These are phyloP conservation scores for Ophiostoma angusticollis DNA, from an alignment of 2,329 filamentous ascomycete species.

Conservation along the genomic window DNA sequence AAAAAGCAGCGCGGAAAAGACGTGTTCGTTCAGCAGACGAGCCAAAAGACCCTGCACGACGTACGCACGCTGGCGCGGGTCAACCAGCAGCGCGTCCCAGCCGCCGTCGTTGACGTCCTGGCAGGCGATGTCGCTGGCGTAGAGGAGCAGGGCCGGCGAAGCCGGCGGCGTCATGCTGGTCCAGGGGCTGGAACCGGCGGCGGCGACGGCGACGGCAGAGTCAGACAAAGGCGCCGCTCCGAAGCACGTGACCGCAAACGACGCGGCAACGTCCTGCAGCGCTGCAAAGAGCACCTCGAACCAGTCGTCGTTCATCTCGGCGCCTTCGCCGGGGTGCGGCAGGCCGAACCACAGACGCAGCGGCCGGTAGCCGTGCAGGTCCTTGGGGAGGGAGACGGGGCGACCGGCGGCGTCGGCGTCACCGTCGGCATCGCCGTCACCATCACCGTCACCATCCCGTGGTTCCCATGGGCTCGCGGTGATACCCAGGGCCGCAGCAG, in stretches of 20 bases:
- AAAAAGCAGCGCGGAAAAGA: constrained; percentile 28
- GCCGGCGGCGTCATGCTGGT: constrained; percentile 14
- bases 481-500: constrained; percentile 6
- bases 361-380: constrained; percentile 13
- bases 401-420: neutral
- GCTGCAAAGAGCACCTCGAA: constrained; percentile 18
- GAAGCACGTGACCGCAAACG: constrained; percentile 20
- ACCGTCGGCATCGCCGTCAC: neutral
- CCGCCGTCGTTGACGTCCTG: constrained; percentile 22
- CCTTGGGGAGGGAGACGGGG: neutral
- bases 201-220: neutral
- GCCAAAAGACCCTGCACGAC: constrained; percentile 25
- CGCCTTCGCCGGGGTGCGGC: constrained; percentile 6
- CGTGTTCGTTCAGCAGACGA: constrained; percentile 25
- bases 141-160: constrained; percentile 22
- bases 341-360: constrained; percentile 14
- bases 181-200: constrained; percentile 12
- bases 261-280: constrained; percentile 17
- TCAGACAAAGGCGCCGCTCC: constrained; percentile 5
- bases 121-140: constrained; percentile 21
- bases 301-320: constrained; percentile 16
- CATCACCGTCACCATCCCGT: neutral
- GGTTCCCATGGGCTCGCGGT: constrained; percentile 12
- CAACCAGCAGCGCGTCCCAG: constrained; percentile 24
- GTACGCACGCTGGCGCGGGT: constrained; percentile 20